phyloP scores from a whole-genome alignment of 2,329 filamentous ascomycete species.

The Fusarium marasasianum region DNA sequence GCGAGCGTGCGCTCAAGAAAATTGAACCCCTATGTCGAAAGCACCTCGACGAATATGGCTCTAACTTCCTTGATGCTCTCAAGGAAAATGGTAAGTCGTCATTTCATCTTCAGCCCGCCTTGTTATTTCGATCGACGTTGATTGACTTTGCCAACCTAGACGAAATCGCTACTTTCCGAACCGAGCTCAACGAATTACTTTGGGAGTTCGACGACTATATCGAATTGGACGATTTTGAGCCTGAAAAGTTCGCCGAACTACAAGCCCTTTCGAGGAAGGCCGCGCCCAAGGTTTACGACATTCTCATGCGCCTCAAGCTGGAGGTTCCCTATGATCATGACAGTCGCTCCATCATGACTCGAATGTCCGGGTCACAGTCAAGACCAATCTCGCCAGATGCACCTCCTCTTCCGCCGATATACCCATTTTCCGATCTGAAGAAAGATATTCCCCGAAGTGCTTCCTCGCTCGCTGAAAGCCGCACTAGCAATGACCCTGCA shows the following conservation, averaged over 20 bases:
- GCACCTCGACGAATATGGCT: constrained; percentile 58
- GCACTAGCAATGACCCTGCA: constrained; percentile 24
- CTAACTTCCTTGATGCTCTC: constrained; percentile 60
- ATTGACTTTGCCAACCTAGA: constrained; percentile 44
- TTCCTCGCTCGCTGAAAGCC: constrained; percentile 22
- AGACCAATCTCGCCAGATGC: constrained; percentile 42
- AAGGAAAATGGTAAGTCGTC: constrained; percentile 61
- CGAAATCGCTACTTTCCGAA: constrained; percentile 59
- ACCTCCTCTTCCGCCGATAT: constrained; percentile 38
- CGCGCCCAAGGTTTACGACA: constrained; percentile 59
- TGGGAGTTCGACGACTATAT: constrained; percentile 68
- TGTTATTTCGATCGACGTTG: neutral
- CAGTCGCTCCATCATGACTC: constrained; percentile 42
- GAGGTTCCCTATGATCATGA: constrained; percentile 46
- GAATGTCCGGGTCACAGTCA: constrained; percentile 40
- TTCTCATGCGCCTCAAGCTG: constrained; percentile 64
- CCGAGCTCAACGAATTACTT: constrained; percentile 59
- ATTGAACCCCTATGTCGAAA: constrained; percentile 63
- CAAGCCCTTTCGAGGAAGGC: constrained; percentile 58
- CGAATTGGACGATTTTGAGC: constrained; percentile 61
- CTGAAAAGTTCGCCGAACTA: constrained; percentile 58
- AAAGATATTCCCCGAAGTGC: constrained; percentile 12
- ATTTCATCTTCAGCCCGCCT: neutral
- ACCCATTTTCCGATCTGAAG: constrained; percentile 25
- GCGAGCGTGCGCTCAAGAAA: constrained; percentile 59